Conservation (phyloP, 768 basidiomycete genomes). For the Tylopilus subfusipes region DNA sequence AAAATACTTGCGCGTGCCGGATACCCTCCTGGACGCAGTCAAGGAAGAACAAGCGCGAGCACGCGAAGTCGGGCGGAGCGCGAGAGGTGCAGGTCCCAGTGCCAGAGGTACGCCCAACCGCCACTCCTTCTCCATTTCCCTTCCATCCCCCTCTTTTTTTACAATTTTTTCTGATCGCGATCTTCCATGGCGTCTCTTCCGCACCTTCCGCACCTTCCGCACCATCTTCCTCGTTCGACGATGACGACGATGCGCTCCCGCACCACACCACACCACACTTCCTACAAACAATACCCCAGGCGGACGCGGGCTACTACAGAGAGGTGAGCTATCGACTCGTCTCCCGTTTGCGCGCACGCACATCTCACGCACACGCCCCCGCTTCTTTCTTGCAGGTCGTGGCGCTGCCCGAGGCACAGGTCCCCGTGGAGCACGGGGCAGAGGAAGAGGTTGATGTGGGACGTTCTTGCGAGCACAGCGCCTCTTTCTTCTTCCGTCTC, state of each 20-base stretch:
- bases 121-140: not conserved
- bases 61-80: conserved; percentile 70
- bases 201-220: not conserved
- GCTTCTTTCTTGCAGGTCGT: conserved; percentile 19
- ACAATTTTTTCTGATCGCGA: conserved; percentile 17
- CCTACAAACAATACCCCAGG: conserved; percentile 1
- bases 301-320: conserved; percentile 38
- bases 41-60: conserved; percentile 91
- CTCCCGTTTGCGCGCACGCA: not conserved
- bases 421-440: conserved; percentile 29
- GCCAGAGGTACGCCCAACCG: conserved; percentile 44
- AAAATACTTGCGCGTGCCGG: conserved; percentile 95
- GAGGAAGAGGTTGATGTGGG: conserved; percentile 31
- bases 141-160: not conserved
- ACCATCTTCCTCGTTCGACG: too few relatives aligned
- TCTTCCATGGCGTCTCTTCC: not conserved
- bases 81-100: conserved; percentile 38
- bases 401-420: conserved; percentile 25
- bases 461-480: not conserved
- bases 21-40: conserved; percentile 80
- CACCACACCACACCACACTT: not conserved
- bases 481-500: not conserved
- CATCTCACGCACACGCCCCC: not conserved
- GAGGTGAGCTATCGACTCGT: conserved; percentile 32
- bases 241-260: not conserved